Conservation (phyloP, 2,329 filamentous ascomycete species). For the Stromatinia cepivora region DNA sequence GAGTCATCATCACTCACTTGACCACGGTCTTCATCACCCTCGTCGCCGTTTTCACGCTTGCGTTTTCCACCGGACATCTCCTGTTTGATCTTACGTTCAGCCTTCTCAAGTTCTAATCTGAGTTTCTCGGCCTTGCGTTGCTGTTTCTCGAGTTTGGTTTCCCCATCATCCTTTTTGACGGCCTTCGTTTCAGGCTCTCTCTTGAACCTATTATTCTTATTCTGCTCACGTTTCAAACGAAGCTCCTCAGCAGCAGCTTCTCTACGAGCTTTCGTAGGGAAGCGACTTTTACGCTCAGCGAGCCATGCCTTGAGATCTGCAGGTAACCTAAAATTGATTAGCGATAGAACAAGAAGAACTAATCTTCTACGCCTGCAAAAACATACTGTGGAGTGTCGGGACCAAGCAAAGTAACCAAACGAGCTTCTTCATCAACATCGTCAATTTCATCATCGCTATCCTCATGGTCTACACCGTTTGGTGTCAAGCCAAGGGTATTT, state of each 20-base stretch:
- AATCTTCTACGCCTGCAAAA: slow-evolving; percentile 33
- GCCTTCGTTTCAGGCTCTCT: slow-evolving; percentile 42
- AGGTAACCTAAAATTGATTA: slow-evolving; percentile 41
- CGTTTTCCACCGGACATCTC: slow-evolving; percentile 60
- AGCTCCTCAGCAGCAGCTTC: slow-evolving; percentile 60
- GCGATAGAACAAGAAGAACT: slow-evolving; percentile 36
- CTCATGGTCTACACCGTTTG: slow-evolving; percentile 51
- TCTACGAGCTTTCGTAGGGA: slow-evolving; percentile 72
- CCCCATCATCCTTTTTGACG: slow-evolving; percentile 52
- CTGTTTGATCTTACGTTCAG: slow-evolving; percentile 52
- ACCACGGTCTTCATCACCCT: slow-evolving; percentile 60
- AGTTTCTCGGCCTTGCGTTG: slow-evolving; percentile 60
- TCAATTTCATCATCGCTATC: slow-evolving; percentile 64
- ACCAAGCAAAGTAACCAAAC: slow-evolving; percentile 43
- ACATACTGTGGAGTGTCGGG: slow-evolving; percentile 43
- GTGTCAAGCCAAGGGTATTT: slow-evolving; percentile 70
- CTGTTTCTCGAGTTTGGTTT: slow-evolving; percentile 54
- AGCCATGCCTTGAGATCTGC: slow-evolving; percentile 79
- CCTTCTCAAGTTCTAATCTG: slow-evolving; percentile 64
- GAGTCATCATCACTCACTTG: slow-evolving; percentile 39
- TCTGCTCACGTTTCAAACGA: slow-evolving; percentile 39
- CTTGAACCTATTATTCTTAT: slow-evolving; percentile 33
- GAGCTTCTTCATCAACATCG: slow-evolving; percentile 62
- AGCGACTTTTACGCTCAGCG: slow-evolving; percentile 75
- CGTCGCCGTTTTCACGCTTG: slow-evolving; percentile 66